Evolutionary conservation across 1,284 basidiomycete genomes (phyloP).

Genomic region (Puccinia novopanici): DNA sequence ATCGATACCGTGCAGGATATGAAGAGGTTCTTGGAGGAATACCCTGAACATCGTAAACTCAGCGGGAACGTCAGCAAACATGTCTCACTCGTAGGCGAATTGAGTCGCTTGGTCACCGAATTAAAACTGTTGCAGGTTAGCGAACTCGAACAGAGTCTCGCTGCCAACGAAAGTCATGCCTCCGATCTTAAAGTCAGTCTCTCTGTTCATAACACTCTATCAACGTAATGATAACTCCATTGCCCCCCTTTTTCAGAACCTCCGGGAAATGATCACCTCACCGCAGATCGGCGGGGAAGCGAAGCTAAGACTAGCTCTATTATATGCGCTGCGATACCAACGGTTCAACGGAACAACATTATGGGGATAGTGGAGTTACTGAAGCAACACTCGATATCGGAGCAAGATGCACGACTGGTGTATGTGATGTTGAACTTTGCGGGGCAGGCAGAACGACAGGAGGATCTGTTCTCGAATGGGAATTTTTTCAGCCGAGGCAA

Average conservation of each 20-base stretch:
- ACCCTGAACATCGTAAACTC: slow-evolving; percentile 93
- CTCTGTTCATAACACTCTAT: too few species aligned
- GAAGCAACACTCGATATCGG: slow-evolving; percentile 75
- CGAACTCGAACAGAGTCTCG: slow-evolving; percentile 94
- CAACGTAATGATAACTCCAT: background rate
- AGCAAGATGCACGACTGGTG: slow-evolving; percentile 86
- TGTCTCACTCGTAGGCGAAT: slow-evolving; percentile 91
- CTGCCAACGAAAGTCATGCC: slow-evolving; percentile 77
- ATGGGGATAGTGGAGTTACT: slow-evolving; percentile 78
- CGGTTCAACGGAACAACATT: slow-evolving; percentile 82
- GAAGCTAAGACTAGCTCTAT: slow-evolving; percentile 88
- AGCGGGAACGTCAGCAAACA: slow-evolving; percentile 99
- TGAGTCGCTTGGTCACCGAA: slow-evolving; percentile 82
- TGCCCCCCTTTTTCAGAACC: slow-evolving; percentile 65
- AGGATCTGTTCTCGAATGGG: slow-evolving; percentile 95
- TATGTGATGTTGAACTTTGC: slow-evolving; percentile 91
- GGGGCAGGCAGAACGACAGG: slow-evolving; percentile 92
- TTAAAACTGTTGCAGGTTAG: slow-evolving; percentile 84
- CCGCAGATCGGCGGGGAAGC: slow-evolving; percentile 70
- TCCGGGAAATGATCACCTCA: slow-evolving; percentile 74
- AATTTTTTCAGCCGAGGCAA: slow-evolving; percentile 91
- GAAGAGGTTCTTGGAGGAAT: slow-evolving; percentile 97
- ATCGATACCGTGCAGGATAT: slow-evolving; percentile 97
- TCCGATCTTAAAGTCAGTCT: slow-evolving; percentile 70
- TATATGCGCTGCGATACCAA: slow-evolving; percentile 93